phyloP scores from a whole-genome alignment of 768 basidiomycete species.

The Russula sp. region DNA sequence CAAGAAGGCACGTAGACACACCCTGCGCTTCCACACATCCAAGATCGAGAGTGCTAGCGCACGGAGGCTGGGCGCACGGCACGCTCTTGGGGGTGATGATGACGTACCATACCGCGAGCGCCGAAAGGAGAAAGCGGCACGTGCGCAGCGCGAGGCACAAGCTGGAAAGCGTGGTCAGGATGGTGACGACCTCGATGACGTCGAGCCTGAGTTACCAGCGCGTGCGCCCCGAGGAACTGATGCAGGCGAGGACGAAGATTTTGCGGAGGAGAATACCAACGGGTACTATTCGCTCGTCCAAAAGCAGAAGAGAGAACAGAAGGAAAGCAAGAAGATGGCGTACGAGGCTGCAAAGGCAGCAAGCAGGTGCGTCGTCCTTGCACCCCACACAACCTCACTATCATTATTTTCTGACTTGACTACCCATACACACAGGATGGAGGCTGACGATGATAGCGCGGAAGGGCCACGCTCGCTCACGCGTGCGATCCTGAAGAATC shows the following conservation, averaged over 20 bases:
- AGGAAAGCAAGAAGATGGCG: slow-evolving; percentile 72
- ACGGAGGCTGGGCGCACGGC: slow-evolving; percentile 67
- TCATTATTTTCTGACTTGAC: not conserved
- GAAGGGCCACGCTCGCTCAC: slow-evolving; percentile 84
- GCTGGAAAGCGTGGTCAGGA: slow-evolving; percentile 43
- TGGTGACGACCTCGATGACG: slow-evolving; percentile 63
- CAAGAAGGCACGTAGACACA: slow-evolving; percentile 74
- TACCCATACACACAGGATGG: slow-evolving; percentile 27
- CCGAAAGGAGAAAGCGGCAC: slow-evolving; percentile 54
- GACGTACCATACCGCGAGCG: slow-evolving; percentile 87
- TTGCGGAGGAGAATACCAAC: slow-evolving; percentile 43
- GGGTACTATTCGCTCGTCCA: slow-evolving; percentile 93
- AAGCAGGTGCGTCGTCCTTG: slow-evolving; percentile 43
- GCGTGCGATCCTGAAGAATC: slow-evolving; percentile 88
- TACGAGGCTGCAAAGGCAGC: slow-evolving; percentile 63
- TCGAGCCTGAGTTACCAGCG: slow-evolving; percentile 38
- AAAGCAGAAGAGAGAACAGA: slow-evolving; percentile 60
- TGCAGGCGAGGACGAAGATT: slow-evolving; percentile 36
- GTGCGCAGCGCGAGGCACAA: slow-evolving; percentile 49
- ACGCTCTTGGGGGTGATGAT: slow-evolving; percentile 83
- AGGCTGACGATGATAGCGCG: slow-evolving; percentile 35
- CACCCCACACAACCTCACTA: not conserved
- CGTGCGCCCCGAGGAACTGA: slow-evolving; percentile 29
- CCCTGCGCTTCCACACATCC: slow-evolving; percentile 89
- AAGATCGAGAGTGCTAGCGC: slow-evolving; percentile 81